phyloP scores from a whole-genome alignment of 176 grass and related monocot species.

The Eragrostis nindensis region DNA sequence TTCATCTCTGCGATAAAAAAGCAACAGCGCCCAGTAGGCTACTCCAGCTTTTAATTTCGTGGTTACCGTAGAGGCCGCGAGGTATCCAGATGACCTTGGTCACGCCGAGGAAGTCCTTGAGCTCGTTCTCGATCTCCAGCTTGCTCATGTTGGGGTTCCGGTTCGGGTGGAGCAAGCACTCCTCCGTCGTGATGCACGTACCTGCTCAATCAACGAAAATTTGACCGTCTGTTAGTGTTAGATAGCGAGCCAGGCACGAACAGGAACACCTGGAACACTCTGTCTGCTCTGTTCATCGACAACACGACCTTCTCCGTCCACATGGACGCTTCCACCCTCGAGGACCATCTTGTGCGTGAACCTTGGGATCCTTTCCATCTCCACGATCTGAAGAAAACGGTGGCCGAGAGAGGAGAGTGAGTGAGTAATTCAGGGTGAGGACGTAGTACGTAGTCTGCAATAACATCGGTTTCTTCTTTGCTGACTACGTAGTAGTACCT shows the following conservation, averaged over 20 bases:
- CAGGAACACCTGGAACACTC: too few relatives aligned
- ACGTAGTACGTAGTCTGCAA: too few relatives aligned
- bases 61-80: slow-evolving; percentile 81
- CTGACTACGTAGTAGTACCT: too few relatives aligned
- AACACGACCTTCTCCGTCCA: slow-evolving; percentile 98
- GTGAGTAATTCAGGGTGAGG: too few relatives aligned
- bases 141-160: slow-evolving; percentile 87
- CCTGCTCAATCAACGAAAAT: slow-evolving; percentile 51
- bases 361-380: slow-evolving; percentile 67
- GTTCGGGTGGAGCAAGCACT: slow-evolving; percentile 84
- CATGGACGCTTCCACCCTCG: slow-evolving; percentile 97
- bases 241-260: slow-evolving; percentile 9
- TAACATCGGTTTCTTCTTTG: too few relatives aligned
- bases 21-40: too few relatives aligned
- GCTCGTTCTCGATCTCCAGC: slow-evolving; percentile 83
- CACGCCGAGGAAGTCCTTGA: slow-evolving; percentile 83
- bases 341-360: slow-evolving; percentile 79
- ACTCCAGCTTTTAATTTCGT: too few relatives aligned
- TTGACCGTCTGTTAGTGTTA: slow-evolving; percentile 2
- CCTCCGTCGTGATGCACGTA: slow-evolving; percentile 95
- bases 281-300: too few relatives aligned
- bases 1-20: not conserved
- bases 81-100: slow-evolving; percentile 91
- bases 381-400: slow-evolving; percentile 56
- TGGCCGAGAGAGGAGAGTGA: not conserved